A percentile compares a stretch with the other conserved stretches of the same genome.
Conservation (phyloP, 148 eudicot species). For the Silene conica region DNA sequence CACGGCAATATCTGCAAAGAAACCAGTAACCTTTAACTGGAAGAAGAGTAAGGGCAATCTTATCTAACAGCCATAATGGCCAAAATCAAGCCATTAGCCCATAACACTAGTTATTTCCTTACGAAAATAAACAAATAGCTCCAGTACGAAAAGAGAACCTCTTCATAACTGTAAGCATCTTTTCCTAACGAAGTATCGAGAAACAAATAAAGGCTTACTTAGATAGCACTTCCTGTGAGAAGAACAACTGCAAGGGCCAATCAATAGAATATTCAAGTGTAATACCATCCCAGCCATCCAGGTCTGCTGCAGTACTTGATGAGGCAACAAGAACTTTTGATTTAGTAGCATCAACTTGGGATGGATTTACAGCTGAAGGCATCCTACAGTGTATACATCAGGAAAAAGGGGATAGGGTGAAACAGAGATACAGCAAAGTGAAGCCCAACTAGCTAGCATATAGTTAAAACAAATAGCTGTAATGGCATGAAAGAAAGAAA, state of each 20-base stretch:
- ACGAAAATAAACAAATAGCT: not conserved
- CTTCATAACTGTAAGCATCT: not conserved
- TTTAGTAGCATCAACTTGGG: slow-evolving; percentile 57
- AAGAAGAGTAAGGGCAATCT: not conserved
- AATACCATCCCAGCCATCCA: slow-evolving; percentile 97
- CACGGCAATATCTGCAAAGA: slow-evolving; percentile 64
- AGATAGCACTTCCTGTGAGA: slow-evolving; percentile 88
- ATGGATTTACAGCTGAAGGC: slow-evolving; percentile 60
- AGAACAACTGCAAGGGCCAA: slow-evolving; percentile 94
- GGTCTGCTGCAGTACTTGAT: slow-evolving; percentile 47
- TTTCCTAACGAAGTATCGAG: not conserved
- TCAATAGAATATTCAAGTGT: slow-evolving; percentile 88
- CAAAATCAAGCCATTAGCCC: not conserved
- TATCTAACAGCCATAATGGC: not conserved
- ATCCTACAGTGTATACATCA: slow-evolving; percentile 46
- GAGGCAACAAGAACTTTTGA: slow-evolving; percentile 45
- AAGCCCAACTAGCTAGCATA: not conserved
- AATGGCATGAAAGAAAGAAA: not conserved
- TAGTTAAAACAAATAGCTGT: not conserved
- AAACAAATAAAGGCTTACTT: slow-evolving; percentile 47
- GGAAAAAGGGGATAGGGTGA: slow-evolving; percentile 3
- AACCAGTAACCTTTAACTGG: not conserved
- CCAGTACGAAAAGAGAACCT: not conserved
- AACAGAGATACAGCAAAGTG: slow-evolving; percentile 4
- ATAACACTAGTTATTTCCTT: not conserved